These are phyloP conservation scores for Colletotrichum liriopes DNA, from an alignment of 2,329 filamentous ascomycete genomes.

Conservation along the genomic window DNA sequence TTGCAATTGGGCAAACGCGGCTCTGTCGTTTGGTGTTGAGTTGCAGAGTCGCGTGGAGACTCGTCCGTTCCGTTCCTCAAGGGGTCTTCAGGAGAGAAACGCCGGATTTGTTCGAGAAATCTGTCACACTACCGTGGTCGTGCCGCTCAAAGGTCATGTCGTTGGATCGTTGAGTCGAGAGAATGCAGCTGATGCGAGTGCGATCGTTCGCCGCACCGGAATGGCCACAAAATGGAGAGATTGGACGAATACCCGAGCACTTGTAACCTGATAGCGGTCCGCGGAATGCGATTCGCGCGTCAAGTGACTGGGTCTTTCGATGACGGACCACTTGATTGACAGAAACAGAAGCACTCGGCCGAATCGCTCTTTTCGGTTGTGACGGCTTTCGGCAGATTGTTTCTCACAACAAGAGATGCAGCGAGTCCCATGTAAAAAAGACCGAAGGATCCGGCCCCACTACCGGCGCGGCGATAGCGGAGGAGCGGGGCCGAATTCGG, in stretches of 20 bases:
- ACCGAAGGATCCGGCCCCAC: conserved; percentile 33
- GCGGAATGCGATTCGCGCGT: conserved; percentile 34
- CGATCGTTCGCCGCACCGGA: conserved; percentile 9
- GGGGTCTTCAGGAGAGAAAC: conserved; percentile 8
- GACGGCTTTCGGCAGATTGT: not conserved
- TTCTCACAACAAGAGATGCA: not conserved
- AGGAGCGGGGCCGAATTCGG: not conserved
- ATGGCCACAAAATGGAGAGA: not conserved
- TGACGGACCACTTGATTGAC: conserved; percentile 15
- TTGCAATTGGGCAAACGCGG: conserved; percentile 26
- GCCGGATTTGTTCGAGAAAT: conserved; percentile 29
- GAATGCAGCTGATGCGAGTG: conserved; percentile 28
- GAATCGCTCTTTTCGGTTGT: conserved; percentile 4
- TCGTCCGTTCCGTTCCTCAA: not conserved
- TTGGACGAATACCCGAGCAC: conserved; percentile 2
- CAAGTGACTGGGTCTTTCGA: conserved; percentile 6
- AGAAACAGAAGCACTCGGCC: not conserved
- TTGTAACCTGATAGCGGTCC: not conserved
- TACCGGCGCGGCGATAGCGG: conserved; percentile 10
- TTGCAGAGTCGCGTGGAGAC: conserved; percentile 17
- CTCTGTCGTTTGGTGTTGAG: conserved; percentile 20
- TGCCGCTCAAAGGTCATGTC: conserved; percentile 1
- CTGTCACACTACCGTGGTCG: conserved; percentile 15
- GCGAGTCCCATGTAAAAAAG: conserved; percentile 11
- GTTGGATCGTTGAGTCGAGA: not conserved